Percentiles rank a stretch among this genome's conserved stretches.
Conservation (phyloP, 2,329 filamentous ascomycete species). For the Magnaporthales sp. region DNA sequence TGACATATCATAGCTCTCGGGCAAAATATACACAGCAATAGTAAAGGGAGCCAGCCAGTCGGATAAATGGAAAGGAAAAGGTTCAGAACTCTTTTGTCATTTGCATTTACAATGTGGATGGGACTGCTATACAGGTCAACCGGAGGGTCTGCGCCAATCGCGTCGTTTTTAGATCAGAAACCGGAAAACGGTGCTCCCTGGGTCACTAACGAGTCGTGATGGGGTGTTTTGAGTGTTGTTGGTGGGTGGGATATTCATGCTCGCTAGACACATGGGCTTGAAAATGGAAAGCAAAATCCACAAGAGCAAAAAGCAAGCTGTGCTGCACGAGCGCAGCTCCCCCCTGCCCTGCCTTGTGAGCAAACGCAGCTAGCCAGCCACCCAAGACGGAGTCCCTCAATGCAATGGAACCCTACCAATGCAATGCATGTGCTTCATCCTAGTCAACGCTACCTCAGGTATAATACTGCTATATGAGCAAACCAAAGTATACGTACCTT, state of each 20-base stretch:
- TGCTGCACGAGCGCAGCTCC: neutral
- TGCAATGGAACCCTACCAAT: neutral
- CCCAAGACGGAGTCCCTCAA: too few relatives aligned
- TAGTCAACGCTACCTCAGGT: neutral
- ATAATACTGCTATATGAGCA: neutral
- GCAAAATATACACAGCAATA: neutral
- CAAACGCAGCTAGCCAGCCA: neutral
- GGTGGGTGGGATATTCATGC: neutral
- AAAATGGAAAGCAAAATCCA: neutral
- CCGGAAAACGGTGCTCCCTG: neutral
- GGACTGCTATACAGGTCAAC: neutral
- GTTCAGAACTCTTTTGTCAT: neutral
- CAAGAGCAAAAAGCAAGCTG: neutral
- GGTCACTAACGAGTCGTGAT: neutral
- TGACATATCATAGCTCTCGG: neutral
- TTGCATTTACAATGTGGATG: neutral
- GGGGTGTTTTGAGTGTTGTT: neutral
- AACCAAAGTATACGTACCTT: neutral
- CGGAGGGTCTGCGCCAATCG: neutral
- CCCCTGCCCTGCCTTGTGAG: neutral
- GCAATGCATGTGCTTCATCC: neutral
- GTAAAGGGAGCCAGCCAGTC: neutral
- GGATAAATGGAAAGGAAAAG: neutral
- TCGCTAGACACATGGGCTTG: neutral
- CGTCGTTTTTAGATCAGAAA: constrained; percentile 1